Conservation (phyloP, 495 filamentous ascomycete species). For the Sporormia fimetaria region DNA sequence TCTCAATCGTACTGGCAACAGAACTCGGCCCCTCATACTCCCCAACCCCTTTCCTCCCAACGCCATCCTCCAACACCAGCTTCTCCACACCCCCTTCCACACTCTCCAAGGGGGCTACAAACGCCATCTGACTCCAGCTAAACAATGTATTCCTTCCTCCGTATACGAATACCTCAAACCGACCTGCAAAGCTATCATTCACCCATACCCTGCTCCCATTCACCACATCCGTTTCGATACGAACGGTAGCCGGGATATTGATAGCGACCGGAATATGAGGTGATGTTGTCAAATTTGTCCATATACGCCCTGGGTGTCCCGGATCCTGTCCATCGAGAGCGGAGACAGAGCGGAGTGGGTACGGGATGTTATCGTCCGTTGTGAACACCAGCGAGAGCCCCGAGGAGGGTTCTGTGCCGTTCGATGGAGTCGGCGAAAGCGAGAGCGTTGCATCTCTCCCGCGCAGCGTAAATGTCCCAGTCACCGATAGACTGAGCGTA, state of each 20-base stretch:
- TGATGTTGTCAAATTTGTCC: conserved; percentile 32
- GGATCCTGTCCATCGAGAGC: conserved; percentile 30
- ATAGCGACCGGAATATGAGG: conserved; percentile 26
- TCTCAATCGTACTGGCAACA: too few relatives aligned
- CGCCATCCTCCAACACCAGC: conserved; percentile 13
- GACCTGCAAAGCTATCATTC: conserved; percentile 35
- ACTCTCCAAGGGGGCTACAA: conserved; percentile 41
- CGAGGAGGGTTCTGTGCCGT: conserved; percentile 8
- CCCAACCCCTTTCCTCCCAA: conserved; percentile 6
- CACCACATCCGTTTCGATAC: conserved; percentile 33
- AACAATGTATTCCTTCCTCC: conserved; percentile 41
- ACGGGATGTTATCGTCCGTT: conserved; percentile 39
- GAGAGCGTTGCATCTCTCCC: conserved; percentile 35
- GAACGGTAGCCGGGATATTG: conserved; percentile 21
- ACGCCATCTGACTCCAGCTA: conserved; percentile 49
- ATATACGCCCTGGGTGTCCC: conserved; percentile 34
- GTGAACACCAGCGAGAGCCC: conserved; percentile 36
- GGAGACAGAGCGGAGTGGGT: conserved; percentile 38
- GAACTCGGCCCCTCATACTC: too few relatives aligned
- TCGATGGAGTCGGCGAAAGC: conserved; percentile 20
- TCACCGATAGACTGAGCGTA: conserved; percentile 33
- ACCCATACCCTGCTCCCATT: conserved; percentile 41
- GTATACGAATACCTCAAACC: conserved; percentile 46
- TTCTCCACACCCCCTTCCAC: conserved; percentile 28
- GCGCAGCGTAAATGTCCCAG: conserved; percentile 36